Evolutionary conservation across 176 grass and related monocot genomes (phyloP), one percentile per base, ranked within the genome.

Genomic region (Luzula sylvatica): DNA sequence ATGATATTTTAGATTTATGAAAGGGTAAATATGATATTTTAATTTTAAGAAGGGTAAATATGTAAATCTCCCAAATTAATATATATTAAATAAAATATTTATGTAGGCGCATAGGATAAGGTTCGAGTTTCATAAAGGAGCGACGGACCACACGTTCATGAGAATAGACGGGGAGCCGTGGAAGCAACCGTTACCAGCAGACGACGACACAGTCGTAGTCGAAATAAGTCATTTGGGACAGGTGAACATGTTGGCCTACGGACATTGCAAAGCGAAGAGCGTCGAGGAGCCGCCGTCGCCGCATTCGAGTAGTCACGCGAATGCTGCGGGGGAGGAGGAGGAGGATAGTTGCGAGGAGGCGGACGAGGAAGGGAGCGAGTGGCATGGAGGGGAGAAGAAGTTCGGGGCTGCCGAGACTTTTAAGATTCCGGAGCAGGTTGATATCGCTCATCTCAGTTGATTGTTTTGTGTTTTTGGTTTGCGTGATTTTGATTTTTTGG

Each of bases 161-260:
- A 81, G 88, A 52, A 51, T 95, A 4, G 88, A 95, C 0, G 88
- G 88, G 27, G 88, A 95, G 52, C 88, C 88, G 0, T 95, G 88
- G 88, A 95, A 88, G 70, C 83, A 95, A 52, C 88, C 88, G 4
- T 72, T 95, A 16, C 88, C 88, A 0, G 64, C 38, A 19, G 76
- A 95, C 12, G 76, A 88, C 0, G 73, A 81, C 66, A 72, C 76
- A 0, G 73, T 95, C 0, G 76, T 95, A 0, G 76, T 95, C 15
- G 88, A 95, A 52, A 88, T 95, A 52, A 83, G 83, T 23, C 73
- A 83, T 67, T 52, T 73, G 2, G 38, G 88, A 4, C 88, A 95
- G 53, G 89, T 95, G 8, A 75, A 72, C 47, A 81, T 95, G 83
- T 79, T 95, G 3, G 79, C 89, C 1, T 52, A 79, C 0, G 51